A percentile compares a stretch with the other conserved stretches of the same genome.
Conservation (phyloP, 163 green algal genomes). For the Scenedesmus sp. region DNA sequence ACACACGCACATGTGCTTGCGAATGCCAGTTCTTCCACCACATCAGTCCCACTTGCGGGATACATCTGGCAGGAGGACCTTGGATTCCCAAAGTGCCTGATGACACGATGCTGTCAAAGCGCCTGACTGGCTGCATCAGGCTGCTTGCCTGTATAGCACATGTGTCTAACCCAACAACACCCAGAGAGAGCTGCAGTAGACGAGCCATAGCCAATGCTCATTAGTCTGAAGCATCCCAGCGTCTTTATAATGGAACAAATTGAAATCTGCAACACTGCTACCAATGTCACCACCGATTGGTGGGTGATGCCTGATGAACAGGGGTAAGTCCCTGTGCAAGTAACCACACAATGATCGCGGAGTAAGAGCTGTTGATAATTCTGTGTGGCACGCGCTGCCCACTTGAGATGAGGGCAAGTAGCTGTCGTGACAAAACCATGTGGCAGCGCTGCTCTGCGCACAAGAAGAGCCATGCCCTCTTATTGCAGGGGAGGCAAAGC, state of each 20-base stretch:
- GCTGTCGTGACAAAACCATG: too few relatives aligned
- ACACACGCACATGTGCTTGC: too few relatives aligned
- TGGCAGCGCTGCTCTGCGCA: background rate
- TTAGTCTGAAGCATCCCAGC: too few relatives aligned
- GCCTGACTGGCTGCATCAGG: background rate
- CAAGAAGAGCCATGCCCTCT: background rate
- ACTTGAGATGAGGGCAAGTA: background rate
- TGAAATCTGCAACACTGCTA: background rate
- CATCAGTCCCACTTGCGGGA: too few relatives aligned
- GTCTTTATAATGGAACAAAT: too few relatives aligned
- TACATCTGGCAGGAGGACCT: background rate
- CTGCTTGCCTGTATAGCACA: too few relatives aligned
- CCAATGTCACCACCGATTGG: background rate
- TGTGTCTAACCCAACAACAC: background rate
- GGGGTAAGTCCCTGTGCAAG: background rate
- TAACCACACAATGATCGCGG: background rate
- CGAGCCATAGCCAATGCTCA: too few relatives aligned
- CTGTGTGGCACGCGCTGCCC: background rate
- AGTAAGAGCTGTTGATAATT: background rate
- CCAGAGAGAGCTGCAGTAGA: background rate
- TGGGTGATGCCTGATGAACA: background rate
- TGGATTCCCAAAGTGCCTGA: background rate
- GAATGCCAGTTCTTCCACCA: too few relatives aligned
- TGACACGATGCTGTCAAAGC: background rate
- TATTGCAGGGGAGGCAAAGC: background rate